Conservation (phyloP, 192 early-diverging fungal species). For the Coemansia pectinata region DNA sequence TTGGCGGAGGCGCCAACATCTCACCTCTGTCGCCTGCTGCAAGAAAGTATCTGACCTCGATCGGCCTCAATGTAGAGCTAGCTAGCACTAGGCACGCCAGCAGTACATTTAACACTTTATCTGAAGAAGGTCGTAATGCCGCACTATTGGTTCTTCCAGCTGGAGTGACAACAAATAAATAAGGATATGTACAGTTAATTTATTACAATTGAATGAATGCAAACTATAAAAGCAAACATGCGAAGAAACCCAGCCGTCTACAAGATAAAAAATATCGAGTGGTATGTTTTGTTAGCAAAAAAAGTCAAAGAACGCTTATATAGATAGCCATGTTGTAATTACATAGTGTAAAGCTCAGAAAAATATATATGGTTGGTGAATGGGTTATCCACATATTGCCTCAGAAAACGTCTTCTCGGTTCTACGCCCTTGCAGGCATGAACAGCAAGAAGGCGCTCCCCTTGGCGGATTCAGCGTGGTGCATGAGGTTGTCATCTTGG, state of each 20-base stretch:
- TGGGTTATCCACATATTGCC: conserved; percentile 22
- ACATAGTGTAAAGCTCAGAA: conserved; percentile 14
- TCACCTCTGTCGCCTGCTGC: conserved; percentile 21
- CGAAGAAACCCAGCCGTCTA: not conserved
- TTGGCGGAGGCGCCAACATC: conserved; percentile 41
- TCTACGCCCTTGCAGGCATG: conserved; percentile 7
- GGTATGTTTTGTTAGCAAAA: not conserved
- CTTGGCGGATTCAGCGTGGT: conserved; percentile 40
- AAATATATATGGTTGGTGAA: conserved; percentile 13
- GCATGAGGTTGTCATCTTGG: conserved; percentile 55
- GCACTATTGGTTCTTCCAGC: conserved; percentile 42
- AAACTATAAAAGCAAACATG: not conserved
- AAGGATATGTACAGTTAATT: not conserved
- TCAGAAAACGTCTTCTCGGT: not conserved
- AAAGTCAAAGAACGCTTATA: no score
- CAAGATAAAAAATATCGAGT: not conserved
- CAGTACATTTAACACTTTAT: conserved; percentile 43
- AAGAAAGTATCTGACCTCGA: conserved; percentile 36
- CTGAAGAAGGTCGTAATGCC: conserved; percentile 45
- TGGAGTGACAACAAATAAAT: conserved; percentile 23
- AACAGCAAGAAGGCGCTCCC: conserved; percentile 1
- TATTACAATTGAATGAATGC: not conserved
- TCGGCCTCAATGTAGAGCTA: conserved; percentile 46
- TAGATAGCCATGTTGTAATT: not conserved
- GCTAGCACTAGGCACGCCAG: conserved; percentile 38